Base-by-base conservation (phyloP, 169 alveolate genomes). In the Blepharisma undulans region DNA sequence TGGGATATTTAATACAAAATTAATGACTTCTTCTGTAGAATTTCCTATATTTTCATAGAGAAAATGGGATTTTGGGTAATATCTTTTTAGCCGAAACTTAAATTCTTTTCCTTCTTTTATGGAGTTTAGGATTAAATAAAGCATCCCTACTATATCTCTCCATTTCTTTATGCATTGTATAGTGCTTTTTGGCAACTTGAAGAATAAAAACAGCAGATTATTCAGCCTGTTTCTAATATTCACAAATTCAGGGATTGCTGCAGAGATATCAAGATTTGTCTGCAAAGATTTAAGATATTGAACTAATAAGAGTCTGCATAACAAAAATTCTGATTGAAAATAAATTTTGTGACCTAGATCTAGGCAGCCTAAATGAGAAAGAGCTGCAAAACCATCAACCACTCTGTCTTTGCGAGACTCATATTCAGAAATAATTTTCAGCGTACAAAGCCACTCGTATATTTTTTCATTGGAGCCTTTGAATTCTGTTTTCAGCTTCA, bases 121-220 rank as follows among this genome's bases (percentile, higher is more conserved):
- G 32, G 76, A 48, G 19, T 33, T 21, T 32, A 34, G 77, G 29
- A 32, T 22, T 22, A 82, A n/a, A 79, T 22, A 25, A 25, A 79
- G 71, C 30, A 82, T 36, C 34, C 89, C 89, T 36, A 74, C 27
- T 7, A 82, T 19, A 8, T 82, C 89, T n/a, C 89, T 82, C 89
- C 89, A 82, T 22, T 36, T 36, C n/a, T 82, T 82, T 2, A 82
- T n/a, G 19, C 27, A 21, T 22, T 82, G 76, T 32, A 30, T 32
- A 6, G 76, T 32, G 78, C 27, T 30, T 59, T 82, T 82, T 34
- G 30, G 29, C 8, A 33, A 74, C 36, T 82, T 82, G 33, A 19
- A 19, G 34, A 82, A 82, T 22, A 82, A 22, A 82, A 25, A 82
- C 27, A 82, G 19, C 0, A 82, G 76, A 3, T 82, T 82, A 30